Percentiles rank a stretch among this genome's conserved stretches.
phyloP scores from a whole-genome alignment of 2,329 filamentous ascomycete species.

The Phyllosticta paracitricarpa region DNA sequence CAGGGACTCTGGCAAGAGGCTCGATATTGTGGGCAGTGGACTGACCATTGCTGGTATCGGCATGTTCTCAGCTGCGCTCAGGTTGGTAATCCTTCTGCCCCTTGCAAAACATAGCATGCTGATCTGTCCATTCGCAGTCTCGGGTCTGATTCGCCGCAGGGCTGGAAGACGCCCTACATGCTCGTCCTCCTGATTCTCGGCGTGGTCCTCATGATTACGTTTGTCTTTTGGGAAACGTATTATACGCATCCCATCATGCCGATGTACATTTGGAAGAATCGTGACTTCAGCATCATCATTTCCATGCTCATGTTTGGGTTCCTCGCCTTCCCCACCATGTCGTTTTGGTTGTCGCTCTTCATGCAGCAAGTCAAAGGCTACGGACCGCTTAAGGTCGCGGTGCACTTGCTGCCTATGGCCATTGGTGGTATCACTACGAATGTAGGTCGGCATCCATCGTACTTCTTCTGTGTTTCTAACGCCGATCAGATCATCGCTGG shows the following conservation, averaged over 20 bases:
- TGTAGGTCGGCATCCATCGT: conserved; percentile 10
- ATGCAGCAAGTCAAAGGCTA: conserved; percentile 48
- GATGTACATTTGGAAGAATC: conserved; percentile 51
- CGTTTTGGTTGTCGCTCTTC: conserved; percentile 56
- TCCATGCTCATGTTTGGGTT: conserved; percentile 49
- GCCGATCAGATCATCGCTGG: conserved; percentile 43
- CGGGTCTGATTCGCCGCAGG: conserved; percentile 46
- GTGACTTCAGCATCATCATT: conserved; percentile 55
- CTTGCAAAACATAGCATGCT: neutral
- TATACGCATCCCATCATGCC: conserved; percentile 36
- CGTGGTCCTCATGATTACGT: conserved; percentile 43
- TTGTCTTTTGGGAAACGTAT: conserved; percentile 53
- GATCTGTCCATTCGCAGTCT: conserved; percentile 22
- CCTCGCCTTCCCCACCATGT: conserved; percentile 50
- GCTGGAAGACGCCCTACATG: conserved; percentile 54
- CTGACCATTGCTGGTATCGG: conserved; percentile 56
- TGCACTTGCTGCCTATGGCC: conserved; percentile 56
- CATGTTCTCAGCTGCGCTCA: conserved; percentile 53
- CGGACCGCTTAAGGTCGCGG: conserved; percentile 48
- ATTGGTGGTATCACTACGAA: conserved; percentile 55
- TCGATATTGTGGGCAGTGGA: conserved; percentile 52
- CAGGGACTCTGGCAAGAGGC: conserved; percentile 42
- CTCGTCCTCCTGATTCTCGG: conserved; percentile 54
- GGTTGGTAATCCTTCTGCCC: conserved; percentile 28
- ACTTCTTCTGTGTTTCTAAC: neutral